These are phyloP conservation scores for Oenanthe sinensis DNA, from an alignment of 129 eudicot genomes.

Conservation along the genomic window DNA sequence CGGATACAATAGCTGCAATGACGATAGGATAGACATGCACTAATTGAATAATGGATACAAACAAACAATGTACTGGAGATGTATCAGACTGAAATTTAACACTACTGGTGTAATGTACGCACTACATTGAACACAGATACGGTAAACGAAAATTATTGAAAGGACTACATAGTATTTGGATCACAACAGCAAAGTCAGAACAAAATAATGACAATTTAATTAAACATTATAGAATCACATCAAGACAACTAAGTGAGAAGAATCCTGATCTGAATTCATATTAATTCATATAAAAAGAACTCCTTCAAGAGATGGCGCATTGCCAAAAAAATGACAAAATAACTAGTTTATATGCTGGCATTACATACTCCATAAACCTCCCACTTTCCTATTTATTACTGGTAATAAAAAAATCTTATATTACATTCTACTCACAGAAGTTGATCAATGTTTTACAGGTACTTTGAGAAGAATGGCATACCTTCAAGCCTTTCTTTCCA, in stretches of 20 bases:
- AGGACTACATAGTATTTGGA: neutral
- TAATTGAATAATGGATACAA: neutral
- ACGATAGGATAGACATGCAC: neutral
- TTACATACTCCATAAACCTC: neutral
- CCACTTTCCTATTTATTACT: neutral
- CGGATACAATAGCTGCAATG: slow-evolving; percentile 63
- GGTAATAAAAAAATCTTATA: neutral
- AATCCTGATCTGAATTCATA: neutral
- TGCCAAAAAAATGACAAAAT: neutral
- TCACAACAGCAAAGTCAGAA: neutral
- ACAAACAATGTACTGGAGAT: neutral
- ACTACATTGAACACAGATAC: neutral
- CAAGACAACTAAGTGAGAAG: neutral
- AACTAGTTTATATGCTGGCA: neutral
- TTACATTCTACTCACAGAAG: neutral
- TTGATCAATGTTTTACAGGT: neutral
- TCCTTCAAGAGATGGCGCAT: neutral
- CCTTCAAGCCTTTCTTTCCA: slow-evolving; percentile 99
- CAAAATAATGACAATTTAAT: neutral
- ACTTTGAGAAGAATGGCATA: slow-evolving; percentile 11
- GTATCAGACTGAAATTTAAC: neutral
- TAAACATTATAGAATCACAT: neutral
- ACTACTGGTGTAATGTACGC: neutral
- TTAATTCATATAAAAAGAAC: neutral
- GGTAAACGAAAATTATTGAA: neutral